Conservation (phyloP, 2,329 filamentous ascomycete species). For the Colletotrichum abscissum region DNA sequence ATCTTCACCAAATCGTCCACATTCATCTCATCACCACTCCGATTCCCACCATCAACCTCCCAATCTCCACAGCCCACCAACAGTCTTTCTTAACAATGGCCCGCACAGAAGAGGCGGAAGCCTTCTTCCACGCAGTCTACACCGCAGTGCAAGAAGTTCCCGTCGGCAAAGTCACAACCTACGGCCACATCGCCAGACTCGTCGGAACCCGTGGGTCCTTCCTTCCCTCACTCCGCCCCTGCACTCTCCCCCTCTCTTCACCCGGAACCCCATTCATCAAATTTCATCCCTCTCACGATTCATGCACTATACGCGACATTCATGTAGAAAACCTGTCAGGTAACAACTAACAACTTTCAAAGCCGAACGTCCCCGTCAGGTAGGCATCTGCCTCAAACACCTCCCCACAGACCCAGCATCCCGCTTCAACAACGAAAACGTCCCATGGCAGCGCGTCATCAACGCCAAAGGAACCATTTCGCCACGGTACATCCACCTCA, state of each 20-base stretch:
- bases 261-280: neutral
- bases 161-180: conserved; percentile 83
- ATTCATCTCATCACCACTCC: neutral
- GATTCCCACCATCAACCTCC: too few relatives aligned
- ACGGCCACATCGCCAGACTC: conserved; percentile 82
- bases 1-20: neutral
- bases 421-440: conserved; percentile 78
- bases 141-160: conserved; percentile 88
- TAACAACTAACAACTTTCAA: neutral
- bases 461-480: conserved; percentile 90
- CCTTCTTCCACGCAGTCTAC: conserved; percentile 85
- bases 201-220: conserved; percentile 75
- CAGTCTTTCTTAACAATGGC: conserved; percentile 59
- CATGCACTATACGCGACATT: too few relatives aligned
- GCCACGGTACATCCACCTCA: conserved; percentile 67
- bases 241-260: neutral
- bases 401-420: conserved; percentile 67
- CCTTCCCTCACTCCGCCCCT: neutral
- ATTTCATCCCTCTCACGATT: too few relatives aligned
- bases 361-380: conserved; percentile 83
- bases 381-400: conserved; percentile 91
- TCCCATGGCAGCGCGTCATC: conserved; percentile 95
- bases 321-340: neutral
- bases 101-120: conserved; percentile 77
- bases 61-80: accelerated